Evolutionary conservation across 371 early-diverging fungal species (phyloP), one percentile per base, ranked within the genome.

Genomic region (Vairimorpha ceranae): DNA sequence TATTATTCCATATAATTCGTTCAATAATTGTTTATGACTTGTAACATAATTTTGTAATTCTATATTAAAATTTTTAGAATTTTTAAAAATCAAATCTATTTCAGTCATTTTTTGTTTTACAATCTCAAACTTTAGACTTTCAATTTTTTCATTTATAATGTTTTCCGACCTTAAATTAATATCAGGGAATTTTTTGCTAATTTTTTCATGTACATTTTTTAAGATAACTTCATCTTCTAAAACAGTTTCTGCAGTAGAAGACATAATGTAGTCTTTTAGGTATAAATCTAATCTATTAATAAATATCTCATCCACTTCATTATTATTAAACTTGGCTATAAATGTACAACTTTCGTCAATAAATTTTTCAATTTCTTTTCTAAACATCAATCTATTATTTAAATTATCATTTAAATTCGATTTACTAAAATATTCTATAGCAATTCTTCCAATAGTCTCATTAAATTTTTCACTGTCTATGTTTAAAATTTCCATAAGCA

Each of bases 361-460:
- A 54, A 54, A 54, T 8, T 27, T 54, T 4, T 54, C 17, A 15
- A 54, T 15, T 54, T 21, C 23, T 33, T 35, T 15, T 19, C 69
- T 52, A 29, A 72, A 21, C 21, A 58, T 35, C 17, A 29, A 21
- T 8, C 25, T 19, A 19, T 48, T 21, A n/a, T n/a, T n/a, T 7
- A 19, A 43, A n/a, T 45, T 35, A 27, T 60, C 60, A 23, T 46
- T 33, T 15, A 33, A 12, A 25, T 43, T 59, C 8, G 27, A 15
- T 27, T n/a, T 43, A 8, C 38, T 41, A 51, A 74, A 69, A 61
- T 69, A 74, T 23, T 61, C 54, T 38, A 59, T 67, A 29, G 45
- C 54, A 14, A 72, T 65, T 51, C 59, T 69, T 21, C 66, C 74
- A 7, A 77, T 67, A 36, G 67, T 30, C 10, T 48, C 65, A 61